Percentiles rank a stretch among this genome's conserved stretches.
Conservation (phyloP, 192 early-diverging fungal genomes). For the Coemansia sp. region DNA sequence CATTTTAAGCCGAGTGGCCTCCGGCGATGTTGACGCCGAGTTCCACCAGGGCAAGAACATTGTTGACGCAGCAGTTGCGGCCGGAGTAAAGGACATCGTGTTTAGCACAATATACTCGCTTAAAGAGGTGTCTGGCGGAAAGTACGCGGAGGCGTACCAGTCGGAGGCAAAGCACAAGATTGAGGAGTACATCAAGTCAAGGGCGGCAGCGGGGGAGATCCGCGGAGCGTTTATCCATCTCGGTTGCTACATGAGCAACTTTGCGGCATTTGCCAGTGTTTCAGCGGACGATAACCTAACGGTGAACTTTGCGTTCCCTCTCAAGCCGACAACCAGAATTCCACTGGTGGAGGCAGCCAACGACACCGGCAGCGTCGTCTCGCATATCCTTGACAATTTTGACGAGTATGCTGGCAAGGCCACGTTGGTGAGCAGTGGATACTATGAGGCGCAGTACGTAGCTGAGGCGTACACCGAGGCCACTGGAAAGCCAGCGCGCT, state of each 20-base stretch:
- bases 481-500: constrained; percentile 38
- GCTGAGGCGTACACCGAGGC: constrained; percentile 34
- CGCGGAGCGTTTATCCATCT: constrained; percentile 17
- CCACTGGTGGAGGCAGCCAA: constrained; percentile 39
- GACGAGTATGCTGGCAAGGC: constrained; percentile 26
- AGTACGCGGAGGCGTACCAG: constrained; percentile 23
- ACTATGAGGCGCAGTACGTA: constrained; percentile 40
- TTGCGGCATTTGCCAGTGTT: constrained; percentile 18
- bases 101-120: constrained; percentile 37
- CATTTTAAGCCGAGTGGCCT: constrained; percentile 5
- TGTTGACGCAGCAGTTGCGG: constrained; percentile 31
- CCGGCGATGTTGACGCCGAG: constrained; percentile 26
- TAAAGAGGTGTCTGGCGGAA: constrained; percentile 20
- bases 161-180: constrained; percentile 36
- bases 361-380: constrained; percentile 36
- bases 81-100: constrained; percentile 12
- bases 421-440: constrained; percentile 29
- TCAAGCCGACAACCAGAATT: constrained; percentile 20
- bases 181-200: constrained; percentile 27
- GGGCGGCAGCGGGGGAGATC: constrained; percentile 17
- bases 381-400: constrained; percentile 31
- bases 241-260: constrained; percentile 38
- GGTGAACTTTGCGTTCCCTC: constrained; percentile 22
- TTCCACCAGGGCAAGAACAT: constrained; percentile 36
- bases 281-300: constrained; percentile 27